These are phyloP conservation scores for Cercospora sesami DNA, from an alignment of 2,329 filamentous ascomycete species.

Conservation along the genomic window DNA sequence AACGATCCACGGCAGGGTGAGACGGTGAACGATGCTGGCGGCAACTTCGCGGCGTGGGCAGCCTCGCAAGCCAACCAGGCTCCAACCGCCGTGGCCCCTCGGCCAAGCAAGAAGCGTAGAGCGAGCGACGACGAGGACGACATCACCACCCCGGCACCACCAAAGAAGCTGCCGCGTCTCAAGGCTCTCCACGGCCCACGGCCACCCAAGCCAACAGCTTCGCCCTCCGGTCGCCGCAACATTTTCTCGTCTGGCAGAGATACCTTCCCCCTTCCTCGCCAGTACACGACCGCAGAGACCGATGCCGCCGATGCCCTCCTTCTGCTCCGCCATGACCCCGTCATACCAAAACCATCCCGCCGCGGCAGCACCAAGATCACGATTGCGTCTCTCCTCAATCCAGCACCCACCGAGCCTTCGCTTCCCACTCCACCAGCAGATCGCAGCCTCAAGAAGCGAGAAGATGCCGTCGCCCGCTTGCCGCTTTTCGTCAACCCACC, in stretches of 20 bases:
- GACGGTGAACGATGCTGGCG: slow-evolving; percentile 23
- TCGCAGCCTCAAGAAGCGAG: neutral
- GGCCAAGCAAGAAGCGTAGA: neutral
- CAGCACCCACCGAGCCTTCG: neutral
- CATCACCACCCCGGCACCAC: neutral
- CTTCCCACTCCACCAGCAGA: neutral
- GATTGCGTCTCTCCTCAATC: slow-evolving; percentile 5
- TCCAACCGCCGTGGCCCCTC: neutral
- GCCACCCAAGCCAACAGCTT: neutral
- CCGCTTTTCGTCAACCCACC: neutral
- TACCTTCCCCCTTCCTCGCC: neutral
- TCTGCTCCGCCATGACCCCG: neutral
- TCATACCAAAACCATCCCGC: neutral
- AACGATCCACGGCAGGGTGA: slow-evolving; percentile 25
- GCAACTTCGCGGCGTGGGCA: slow-evolving; percentile 33
- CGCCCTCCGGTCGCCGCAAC: neutral
- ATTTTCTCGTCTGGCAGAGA: neutral
- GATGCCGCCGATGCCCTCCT: neutral
- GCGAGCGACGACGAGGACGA: slow-evolving; percentile 2
- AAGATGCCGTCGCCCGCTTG: neutral
- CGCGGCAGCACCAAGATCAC: slow-evolving; percentile 3
- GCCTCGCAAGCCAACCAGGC: neutral
- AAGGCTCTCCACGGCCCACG: slow-evolving; percentile 7
- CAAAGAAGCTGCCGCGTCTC: slow-evolving; percentile 1
- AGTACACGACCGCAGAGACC: neutral